Percentiles rank a stretch among this genome's conserved stretches.
phyloP scores from a whole-genome alignment of 2,329 filamentous ascomycete species.

The Aspergillus brunneoviolaceus region DNA sequence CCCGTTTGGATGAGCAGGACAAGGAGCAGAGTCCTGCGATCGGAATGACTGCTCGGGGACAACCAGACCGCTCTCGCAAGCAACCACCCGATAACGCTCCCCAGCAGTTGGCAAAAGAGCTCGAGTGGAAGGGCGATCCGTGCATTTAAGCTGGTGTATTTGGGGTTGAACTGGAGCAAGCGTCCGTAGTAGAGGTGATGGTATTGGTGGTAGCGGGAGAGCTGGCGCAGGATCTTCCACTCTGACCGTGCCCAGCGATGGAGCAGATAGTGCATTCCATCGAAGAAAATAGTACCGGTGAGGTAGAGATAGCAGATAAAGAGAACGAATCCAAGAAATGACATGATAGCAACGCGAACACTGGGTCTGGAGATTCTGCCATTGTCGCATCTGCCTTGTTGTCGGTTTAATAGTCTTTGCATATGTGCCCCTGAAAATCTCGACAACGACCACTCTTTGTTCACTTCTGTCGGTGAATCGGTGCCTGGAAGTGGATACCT shows the following conservation, averaged over 20 bases:
- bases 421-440: too few relatives aligned
- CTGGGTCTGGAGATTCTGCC: background rate
- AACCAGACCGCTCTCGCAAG: background rate
- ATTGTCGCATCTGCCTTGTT: background rate
- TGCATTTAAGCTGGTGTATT: constrained; percentile 16
- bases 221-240: constrained; percentile 14
- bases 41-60: background rate
- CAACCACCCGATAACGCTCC: constrained; percentile 13
- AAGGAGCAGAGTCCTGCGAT: background rate
- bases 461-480: too few relatives aligned
- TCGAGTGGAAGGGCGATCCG: constrained; percentile 21
- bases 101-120: constrained; percentile 10
- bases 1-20: constrained; percentile 3
- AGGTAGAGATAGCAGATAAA: constrained; percentile 16
- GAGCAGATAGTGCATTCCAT: constrained; percentile 17
- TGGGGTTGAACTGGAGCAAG: constrained; percentile 16
- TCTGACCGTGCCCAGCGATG: constrained; percentile 18
- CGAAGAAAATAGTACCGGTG: constrained; percentile 20
- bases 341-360: background rate
- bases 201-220: constrained; percentile 19
- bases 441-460: too few relatives aligned
- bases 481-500: too few relatives aligned
- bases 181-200: constrained; percentile 24
- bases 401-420: too few relatives aligned
- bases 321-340: constrained; percentile 4